These are phyloP conservation scores for Poronia punctata DNA, from an alignment of 495 filamentous ascomycete genomes.

Conservation along the genomic window DNA sequence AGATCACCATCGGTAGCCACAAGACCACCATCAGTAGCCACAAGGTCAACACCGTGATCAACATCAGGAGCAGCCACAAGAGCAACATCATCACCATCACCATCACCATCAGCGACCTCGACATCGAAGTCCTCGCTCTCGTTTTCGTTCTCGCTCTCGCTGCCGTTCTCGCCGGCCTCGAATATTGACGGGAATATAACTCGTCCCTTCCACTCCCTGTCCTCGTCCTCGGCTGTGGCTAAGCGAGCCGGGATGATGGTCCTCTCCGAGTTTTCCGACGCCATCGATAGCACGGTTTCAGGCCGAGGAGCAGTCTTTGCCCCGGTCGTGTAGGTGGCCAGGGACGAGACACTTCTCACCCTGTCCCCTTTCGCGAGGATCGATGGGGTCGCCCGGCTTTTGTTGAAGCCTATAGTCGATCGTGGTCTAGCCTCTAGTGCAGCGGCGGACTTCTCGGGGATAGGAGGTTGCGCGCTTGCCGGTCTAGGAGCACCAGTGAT, in stretches of 20 bases:
- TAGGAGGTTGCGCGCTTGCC: conserved; percentile 22
- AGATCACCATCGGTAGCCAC: no score
- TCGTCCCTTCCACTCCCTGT: conserved; percentile 26
- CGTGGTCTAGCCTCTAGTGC: conserved; percentile 59
- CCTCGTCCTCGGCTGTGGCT: conserved; percentile 9
- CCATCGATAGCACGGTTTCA: conserved; percentile 28
- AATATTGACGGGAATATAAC: conserved; percentile 40
- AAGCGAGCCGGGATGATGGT: conserved; percentile 45
- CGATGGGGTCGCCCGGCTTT: conserved; percentile 58
- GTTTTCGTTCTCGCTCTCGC: conserved; percentile 23
- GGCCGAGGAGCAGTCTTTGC: conserved; percentile 22
- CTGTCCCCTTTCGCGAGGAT: conserved; percentile 24
- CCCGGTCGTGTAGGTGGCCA: conserved; percentile 7
- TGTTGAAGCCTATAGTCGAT: conserved; percentile 74
- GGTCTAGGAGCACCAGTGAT: no score
- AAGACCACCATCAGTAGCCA: no score
- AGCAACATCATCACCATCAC: no score
- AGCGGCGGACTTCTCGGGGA: conserved; percentile 34
- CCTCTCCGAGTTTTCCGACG: conserved; percentile 37
- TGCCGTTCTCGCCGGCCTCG: conserved; percentile 23
- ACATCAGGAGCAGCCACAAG: no score
- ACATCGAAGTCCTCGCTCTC: conserved; percentile 36
- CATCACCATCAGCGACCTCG: conserved; percentile 31
- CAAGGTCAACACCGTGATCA: no score
- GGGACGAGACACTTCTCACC: conserved; percentile 1